Conservation (phyloP, 306 rosid genomes). For the Abrus precatorius region DNA sequence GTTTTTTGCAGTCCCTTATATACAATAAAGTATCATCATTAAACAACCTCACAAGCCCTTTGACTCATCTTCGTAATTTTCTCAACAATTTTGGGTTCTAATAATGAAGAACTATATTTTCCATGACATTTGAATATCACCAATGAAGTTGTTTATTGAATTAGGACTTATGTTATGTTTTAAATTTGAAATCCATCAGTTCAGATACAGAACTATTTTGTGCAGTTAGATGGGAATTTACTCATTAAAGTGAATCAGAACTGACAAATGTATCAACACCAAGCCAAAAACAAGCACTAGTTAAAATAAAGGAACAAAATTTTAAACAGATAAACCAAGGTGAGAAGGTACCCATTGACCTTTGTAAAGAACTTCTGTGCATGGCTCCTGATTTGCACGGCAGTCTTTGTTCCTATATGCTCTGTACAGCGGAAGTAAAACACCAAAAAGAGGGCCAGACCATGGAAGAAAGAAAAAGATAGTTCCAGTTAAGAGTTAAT, state of each 20-base stretch:
- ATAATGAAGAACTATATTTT: conserved; percentile 7
- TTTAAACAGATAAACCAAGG: conserved; percentile 45
- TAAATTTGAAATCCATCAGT: conserved; percentile 17
- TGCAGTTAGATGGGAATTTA: conserved; percentile 16
- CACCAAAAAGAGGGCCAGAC: conserved; percentile 33
- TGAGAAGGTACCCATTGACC: conserved; percentile 76
- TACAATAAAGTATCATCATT: conserved; percentile 4
- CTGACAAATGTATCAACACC: conserved; percentile 33
- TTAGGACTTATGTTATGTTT: conserved; percentile 9
- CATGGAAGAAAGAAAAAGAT: conserved; percentile 30
- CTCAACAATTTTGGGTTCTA: neutral
- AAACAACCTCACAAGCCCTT: conserved; percentile 36
- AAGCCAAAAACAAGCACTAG: conserved; percentile 27
- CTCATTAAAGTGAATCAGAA: conserved; percentile 28
- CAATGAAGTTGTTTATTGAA: conserved; percentile 26
- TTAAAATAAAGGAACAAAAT: conserved; percentile 35
- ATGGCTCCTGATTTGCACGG: conserved; percentile 99
- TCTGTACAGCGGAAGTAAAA: conserved; percentile 68
- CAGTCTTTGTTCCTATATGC: conserved; percentile 99
- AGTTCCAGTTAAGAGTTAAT: conserved; percentile 46
- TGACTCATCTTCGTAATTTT: neutral
- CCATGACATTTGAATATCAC: conserved; percentile 30
- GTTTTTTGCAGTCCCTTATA: neutral
- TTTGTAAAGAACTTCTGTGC: conserved; percentile 99
- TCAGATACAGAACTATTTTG: conserved; percentile 3